phyloP scores from a whole-genome alignment of 2,329 filamentous ascomycete genomes.

The Davidsoniella eucalypti region DNA sequence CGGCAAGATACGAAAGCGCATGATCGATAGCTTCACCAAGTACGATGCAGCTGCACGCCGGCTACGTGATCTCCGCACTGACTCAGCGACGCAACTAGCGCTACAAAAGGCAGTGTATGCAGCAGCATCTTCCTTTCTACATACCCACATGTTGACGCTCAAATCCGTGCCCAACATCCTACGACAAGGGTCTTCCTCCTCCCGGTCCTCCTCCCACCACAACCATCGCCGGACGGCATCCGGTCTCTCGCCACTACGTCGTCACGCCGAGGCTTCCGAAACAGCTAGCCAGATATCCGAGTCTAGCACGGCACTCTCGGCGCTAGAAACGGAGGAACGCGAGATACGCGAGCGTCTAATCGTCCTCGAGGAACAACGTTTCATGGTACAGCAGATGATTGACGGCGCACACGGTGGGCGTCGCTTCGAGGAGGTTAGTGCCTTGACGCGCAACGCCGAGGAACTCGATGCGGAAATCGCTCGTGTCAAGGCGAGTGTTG shows the following conservation, averaged over 20 bases:
- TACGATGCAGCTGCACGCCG: constrained; percentile 71
- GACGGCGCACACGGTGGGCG: constrained; percentile 56
- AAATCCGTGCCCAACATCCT: constrained; percentile 57
- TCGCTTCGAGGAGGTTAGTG: constrained; percentile 74
- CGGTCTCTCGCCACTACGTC: constrained; percentile 26
- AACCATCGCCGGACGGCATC: constrained; percentile 2
- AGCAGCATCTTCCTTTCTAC: constrained; percentile 67
- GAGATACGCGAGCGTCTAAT: constrained; percentile 63
- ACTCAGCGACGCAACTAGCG: constrained; percentile 53
- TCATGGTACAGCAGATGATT: constrained; percentile 78
- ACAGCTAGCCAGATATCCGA: constrained; percentile 35
- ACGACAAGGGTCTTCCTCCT: constrained; percentile 18
- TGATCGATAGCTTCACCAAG: constrained; percentile 78
- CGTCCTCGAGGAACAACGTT: constrained; percentile 79
- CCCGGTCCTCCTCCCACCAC: constrained; percentile 8
- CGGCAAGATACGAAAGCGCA: constrained; percentile 71
- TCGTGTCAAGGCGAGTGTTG: constrained; percentile 45
- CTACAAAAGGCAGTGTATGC: constrained; percentile 72
- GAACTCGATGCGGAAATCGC: constrained; percentile 70
- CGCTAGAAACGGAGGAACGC: constrained; percentile 68
- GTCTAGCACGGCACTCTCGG: constrained; percentile 26
- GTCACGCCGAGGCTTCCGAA: constrained; percentile 28
- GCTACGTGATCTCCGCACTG: constrained; percentile 60
- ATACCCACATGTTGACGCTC: constrained; percentile 78
- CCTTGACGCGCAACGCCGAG: constrained; percentile 62